A percentile compares a stretch with the other conserved stretches of the same genome.
These are phyloP conservation scores for Escallonia herrerae DNA, from an alignment of 129 eudicot species.

Conservation along the genomic window DNA sequence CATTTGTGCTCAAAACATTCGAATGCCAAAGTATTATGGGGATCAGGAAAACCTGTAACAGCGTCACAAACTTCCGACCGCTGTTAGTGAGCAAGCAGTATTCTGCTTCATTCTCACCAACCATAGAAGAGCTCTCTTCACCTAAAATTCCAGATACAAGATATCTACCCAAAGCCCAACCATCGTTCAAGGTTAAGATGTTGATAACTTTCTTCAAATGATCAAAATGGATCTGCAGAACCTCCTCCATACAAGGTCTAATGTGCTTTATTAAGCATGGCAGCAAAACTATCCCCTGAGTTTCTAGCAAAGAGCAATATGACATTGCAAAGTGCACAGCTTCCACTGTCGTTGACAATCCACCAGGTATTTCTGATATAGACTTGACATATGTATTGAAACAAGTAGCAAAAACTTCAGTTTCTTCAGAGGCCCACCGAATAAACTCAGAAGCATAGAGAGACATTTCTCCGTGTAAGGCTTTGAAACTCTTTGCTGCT, in stretches of 20 bases:
- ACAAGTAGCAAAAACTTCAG: conserved; percentile 44
- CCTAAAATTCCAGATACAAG: conserved; percentile 47
- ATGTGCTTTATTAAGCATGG: conserved; percentile 43
- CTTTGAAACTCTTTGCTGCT: conserved; percentile 48
- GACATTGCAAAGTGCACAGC: conserved; percentile 48
- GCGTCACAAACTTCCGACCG: conserved; percentile 61
- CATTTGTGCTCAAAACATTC: background rate
- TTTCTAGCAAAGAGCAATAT: conserved; percentile 59
- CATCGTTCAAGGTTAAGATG: conserved; percentile 53
- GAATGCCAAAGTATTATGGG: background rate
- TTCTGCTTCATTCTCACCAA: conserved; percentile 33
- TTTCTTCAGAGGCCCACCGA: conserved; percentile 58
- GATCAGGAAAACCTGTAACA: conserved; percentile 50
- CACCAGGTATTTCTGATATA: conserved; percentile 42
- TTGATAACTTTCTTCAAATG: conserved; percentile 53
- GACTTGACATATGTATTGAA: conserved; percentile 31
- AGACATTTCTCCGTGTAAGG: conserved; percentile 47
- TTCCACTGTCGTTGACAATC: conserved; percentile 39
- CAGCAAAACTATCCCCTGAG: conserved; percentile 35
- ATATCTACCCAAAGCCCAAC: conserved; percentile 62
- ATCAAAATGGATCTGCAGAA: conserved; percentile 34
- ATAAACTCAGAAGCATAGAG: conserved; percentile 35
- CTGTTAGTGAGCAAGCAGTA: conserved; percentile 67
- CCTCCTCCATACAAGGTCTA: conserved; percentile 46
- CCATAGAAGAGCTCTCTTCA: conserved; percentile 20